Conservation (phyloP, 2,329 filamentous ascomycete genomes). For the Trichoderma polysporum region DNA sequence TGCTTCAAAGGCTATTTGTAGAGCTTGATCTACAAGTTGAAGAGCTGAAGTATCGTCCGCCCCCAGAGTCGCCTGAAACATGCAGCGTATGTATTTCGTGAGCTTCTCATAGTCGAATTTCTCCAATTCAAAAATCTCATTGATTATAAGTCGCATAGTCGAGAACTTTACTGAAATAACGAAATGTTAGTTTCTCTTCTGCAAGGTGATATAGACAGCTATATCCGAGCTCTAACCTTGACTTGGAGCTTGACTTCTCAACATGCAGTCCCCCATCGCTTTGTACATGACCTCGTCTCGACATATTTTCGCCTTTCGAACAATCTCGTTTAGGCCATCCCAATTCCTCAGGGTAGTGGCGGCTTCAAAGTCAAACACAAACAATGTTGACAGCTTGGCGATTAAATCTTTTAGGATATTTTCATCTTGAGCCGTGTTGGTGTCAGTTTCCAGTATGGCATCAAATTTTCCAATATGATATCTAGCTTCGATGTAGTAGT, state of each 20-base stretch:
- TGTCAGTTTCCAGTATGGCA: constrained; percentile 39
- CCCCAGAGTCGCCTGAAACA: constrained; percentile 67
- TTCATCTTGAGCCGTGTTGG: constrained; percentile 40
- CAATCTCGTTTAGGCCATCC: constrained; percentile 62
- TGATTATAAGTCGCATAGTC: constrained; percentile 66
- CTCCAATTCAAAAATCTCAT: constrained; percentile 61
- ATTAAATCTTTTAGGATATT: constrained; percentile 52
- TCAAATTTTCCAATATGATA: constrained; percentile 62
- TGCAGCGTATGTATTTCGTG: constrained; percentile 74
- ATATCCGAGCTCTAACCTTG: constrained; percentile 42
- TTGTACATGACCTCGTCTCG: constrained; percentile 52
- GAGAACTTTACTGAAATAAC: constrained; percentile 46
- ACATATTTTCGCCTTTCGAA: constrained; percentile 51
- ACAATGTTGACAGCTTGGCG: constrained; percentile 63
- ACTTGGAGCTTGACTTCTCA: constrained; percentile 53
- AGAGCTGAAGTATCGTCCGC: constrained; percentile 56
- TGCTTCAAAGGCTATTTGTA: constrained; percentile 51
- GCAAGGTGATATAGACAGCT: neutral
- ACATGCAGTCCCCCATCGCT: constrained; percentile 64
- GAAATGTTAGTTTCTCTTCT: neutral
- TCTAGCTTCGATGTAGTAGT: constrained; percentile 62
- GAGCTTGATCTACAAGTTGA: constrained; percentile 63
- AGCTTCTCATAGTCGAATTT: constrained; percentile 59
- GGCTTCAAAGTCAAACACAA: constrained; percentile 79
- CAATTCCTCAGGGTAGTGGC: constrained; percentile 65